Conservation (phyloP, 768 basidiomycete genomes). For the Sistotremastrum niveocremeum region DNA sequence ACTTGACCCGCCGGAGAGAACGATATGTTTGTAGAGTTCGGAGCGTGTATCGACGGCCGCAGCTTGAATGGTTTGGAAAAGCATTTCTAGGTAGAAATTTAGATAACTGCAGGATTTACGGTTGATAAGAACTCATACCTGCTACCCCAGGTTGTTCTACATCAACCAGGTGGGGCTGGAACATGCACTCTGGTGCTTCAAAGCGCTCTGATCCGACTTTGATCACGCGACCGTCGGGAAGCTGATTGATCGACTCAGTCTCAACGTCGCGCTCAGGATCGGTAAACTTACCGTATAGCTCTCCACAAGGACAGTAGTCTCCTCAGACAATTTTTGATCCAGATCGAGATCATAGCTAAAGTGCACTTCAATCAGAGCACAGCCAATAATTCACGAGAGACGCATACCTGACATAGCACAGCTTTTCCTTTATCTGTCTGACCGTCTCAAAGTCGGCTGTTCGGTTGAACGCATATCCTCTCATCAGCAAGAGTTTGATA, state of each 20-base stretch:
- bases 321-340: conserved; percentile 85
- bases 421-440: conserved; percentile 94
- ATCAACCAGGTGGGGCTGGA: conserved; percentile 97
- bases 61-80: conserved; percentile 88
- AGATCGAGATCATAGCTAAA: conserved; percentile 89
- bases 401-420: conserved; percentile 88
- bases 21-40: conserved; percentile 95
- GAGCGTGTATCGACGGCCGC: conserved; percentile 82
- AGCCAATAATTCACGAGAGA: background rate
- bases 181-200: conserved; percentile 99
- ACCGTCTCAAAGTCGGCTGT: conserved; percentile 99
- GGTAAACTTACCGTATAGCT: conserved; percentile 66
- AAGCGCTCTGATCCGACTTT: conserved; percentile 98
- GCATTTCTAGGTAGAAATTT: conserved; percentile 50
- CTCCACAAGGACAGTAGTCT: conserved; percentile 93
- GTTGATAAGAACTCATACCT: conserved; percentile 31
- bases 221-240: conserved; percentile 91
- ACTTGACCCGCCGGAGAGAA: conserved; percentile 92
- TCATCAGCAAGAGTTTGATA: conserved; percentile 98
- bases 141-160: conserved; percentile 94
- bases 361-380: background rate
- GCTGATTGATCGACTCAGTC: conserved; percentile 29
- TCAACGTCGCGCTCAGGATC: background rate
- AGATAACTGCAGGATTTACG: too few species aligned
- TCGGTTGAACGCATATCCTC: conserved; percentile 99